These are phyloP conservation scores for Paecilomyces sp. DNA, from an alignment of 2,329 filamentous ascomycete genomes.

Conservation along the genomic window DNA sequence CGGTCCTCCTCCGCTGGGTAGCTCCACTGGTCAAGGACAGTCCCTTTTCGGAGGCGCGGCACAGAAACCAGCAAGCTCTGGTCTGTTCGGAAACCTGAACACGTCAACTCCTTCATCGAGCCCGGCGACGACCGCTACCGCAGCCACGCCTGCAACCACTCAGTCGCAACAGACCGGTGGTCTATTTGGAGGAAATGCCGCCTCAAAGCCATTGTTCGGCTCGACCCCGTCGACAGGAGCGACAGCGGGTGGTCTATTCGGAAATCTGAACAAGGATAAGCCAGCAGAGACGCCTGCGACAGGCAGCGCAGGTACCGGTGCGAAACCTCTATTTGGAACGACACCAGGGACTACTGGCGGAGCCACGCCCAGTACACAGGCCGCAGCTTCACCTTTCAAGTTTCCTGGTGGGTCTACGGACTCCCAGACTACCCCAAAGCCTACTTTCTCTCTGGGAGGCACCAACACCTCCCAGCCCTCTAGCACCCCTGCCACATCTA, in stretches of 20 bases:
- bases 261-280: slow-evolving; percentile 23
- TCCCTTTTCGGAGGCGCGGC: slow-evolving; percentile 18
- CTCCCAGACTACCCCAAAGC: slow-evolving; percentile 13
- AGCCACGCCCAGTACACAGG: slow-evolving; percentile 12
- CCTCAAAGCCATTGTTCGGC: slow-evolving; percentile 23
- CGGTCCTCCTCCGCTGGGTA: slow-evolving; percentile 37
- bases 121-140: slow-evolving; percentile 14
- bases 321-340: slow-evolving; percentile 23
- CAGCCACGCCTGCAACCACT: slow-evolving; percentile 13
- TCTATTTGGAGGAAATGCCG: slow-evolving; percentile 20
- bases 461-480: slow-evolving; percentile 13
- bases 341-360: slow-evolving; percentile 10
- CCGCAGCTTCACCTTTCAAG: slow-evolving; percentile 24
- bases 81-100: slow-evolving; percentile 20
- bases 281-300: slow-evolving; percentile 18
- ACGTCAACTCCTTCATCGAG: slow-evolving; percentile 13
- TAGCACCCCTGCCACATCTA: slow-evolving; percentile 18
- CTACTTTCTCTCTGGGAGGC: slow-evolving; percentile 18
- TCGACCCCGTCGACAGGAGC: slow-evolving; percentile 13
- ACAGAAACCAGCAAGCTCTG: slow-evolving; percentile 14
- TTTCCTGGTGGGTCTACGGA: slow-evolving; percentile 15
- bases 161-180: slow-evolving; percentile 21
- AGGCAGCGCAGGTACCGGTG: slow-evolving; percentile 13
- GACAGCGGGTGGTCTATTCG: slow-evolving; percentile 18
- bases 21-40: slow-evolving; percentile 20